phyloP scores from a whole-genome alignment of 176 grass and related monocot genomes.

The Oropetium thomaeum region DNA sequence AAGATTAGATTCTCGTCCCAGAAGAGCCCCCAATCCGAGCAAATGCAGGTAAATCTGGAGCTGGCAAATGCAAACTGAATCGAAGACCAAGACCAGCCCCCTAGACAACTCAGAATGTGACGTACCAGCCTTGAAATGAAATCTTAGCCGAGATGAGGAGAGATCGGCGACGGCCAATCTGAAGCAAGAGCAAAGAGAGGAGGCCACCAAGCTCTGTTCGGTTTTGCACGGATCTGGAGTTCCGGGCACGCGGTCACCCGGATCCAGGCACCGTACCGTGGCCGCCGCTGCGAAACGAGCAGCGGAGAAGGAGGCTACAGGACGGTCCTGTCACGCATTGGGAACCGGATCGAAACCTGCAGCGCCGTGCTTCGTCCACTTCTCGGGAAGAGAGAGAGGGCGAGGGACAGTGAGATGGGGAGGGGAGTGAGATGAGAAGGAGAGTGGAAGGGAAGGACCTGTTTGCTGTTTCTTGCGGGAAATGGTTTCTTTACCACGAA shows the following conservation, averaged over 20 bases:
- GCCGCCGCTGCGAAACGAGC: background rate
- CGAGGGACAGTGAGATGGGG: background rate
- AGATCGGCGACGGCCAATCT: conserved; percentile 3
- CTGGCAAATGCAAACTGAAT: background rate
- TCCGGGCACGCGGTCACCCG: conserved; percentile 6
- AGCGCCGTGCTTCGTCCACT: conserved; percentile 24
- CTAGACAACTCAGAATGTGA: conserved; percentile 1
- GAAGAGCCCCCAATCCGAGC: background rate
- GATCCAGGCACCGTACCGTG: conserved; percentile 42
- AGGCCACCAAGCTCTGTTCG: background rate
- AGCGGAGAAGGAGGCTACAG: conserved; percentile 13
- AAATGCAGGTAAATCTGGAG: conserved; percentile 48
- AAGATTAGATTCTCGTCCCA: background rate
- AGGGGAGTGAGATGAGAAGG: background rate
- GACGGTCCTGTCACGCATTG: background rate
- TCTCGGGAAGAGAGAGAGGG: conserved; percentile 18
- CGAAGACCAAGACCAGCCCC: background rate
- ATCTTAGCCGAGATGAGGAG: background rate
- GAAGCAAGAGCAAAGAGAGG: background rate
- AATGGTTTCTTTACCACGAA: conserved; percentile 10
- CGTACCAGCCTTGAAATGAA: background rate
- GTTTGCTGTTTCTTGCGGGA: conserved; percentile 20
- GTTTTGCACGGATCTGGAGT: conserved; percentile 19
- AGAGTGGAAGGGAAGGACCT: background rate
- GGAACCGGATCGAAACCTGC: conserved; percentile 45